Conservation (phyloP, 2,329 filamentous ascomycete species). For the Aspergillus aculeatus region DNA sequence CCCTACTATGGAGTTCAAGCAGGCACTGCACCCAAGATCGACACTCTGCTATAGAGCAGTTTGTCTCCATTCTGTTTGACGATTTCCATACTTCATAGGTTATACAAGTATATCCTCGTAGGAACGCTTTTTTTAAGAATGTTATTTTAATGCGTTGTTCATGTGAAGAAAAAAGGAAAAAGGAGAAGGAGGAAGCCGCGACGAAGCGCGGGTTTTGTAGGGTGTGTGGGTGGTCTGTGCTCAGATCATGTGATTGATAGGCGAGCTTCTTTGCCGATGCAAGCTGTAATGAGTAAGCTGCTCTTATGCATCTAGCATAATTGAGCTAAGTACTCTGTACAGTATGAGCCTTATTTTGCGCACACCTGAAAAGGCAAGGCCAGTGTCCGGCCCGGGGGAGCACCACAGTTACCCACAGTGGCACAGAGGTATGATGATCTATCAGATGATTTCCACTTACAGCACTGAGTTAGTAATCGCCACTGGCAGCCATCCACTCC, state of each 20-base stretch:
- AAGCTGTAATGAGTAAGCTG: neutral
- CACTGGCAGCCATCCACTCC: conserved; percentile 2
- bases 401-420: too few species aligned
- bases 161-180: conserved; percentile 44
- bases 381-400: neutral
- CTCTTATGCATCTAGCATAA: too few species aligned
- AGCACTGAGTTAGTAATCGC: conserved; percentile 6
- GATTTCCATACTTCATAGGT: conserved; percentile 59
- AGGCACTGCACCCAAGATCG: conserved; percentile 61
- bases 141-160: conserved; percentile 57
- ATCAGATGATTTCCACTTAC: conserved; percentile 1
- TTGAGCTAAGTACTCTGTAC: too few species aligned
- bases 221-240: conserved; percentile 17
- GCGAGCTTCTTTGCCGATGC: neutral
- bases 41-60: conserved; percentile 40
- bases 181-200: conserved; percentile 23
- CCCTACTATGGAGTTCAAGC: conserved; percentile 44
- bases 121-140: conserved; percentile 60
- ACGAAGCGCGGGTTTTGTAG: conserved; percentile 4
- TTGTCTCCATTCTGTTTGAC: conserved; percentile 57
- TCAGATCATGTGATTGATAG: conserved; percentile 18
- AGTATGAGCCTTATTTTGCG: too few species aligned
- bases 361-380: neutral
- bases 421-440: neutral
- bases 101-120: conserved; percentile 45